These are phyloP conservation scores for Fremontodendron californicum DNA, from an alignment of 345 rosid species.

Conservation along the genomic window DNA sequence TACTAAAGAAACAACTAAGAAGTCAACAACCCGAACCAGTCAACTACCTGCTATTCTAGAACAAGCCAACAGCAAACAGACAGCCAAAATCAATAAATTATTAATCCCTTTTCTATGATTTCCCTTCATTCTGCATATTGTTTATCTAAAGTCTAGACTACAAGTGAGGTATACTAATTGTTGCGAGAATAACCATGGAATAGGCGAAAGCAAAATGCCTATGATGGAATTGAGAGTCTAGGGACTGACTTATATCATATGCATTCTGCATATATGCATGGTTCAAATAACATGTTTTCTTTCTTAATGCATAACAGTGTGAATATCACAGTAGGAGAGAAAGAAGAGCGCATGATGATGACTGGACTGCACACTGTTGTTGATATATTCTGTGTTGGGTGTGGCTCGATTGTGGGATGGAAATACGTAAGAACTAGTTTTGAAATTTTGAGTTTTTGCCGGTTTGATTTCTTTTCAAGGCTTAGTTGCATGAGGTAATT, in stretches of 20 bases:
- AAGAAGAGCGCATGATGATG: constrained; percentile 55
- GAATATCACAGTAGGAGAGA: constrained; percentile 55
- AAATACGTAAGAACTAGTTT: constrained; percentile 54
- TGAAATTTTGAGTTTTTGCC: neutral
- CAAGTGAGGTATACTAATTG: neutral
- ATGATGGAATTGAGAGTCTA: neutral
- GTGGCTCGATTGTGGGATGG: constrained; percentile 83
- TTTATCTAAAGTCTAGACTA: neutral
- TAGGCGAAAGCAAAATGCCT: neutral
- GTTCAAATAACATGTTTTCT: constrained; percentile 6
- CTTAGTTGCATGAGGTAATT: constrained; percentile 13
- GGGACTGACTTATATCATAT: neutral
- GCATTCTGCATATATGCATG: neutral
- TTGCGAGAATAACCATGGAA: neutral
- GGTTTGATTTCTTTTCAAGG: neutral
- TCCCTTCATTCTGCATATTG: neutral
- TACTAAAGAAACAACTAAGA: neutral
- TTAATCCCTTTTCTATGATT: neutral
- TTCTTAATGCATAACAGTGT: constrained; percentile 36
- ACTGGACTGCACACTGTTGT: constrained; percentile 74
- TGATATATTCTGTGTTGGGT: constrained; percentile 69
- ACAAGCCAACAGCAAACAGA: neutral
- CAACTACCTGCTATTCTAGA: neutral
- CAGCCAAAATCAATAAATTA: neutral
- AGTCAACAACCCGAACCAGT: neutral